Evolutionary conservation across 805 yeast species (phyloP), one percentile per base, ranked within the genome.

Genomic region (Kurtzmaniella cleridarum): DNA sequence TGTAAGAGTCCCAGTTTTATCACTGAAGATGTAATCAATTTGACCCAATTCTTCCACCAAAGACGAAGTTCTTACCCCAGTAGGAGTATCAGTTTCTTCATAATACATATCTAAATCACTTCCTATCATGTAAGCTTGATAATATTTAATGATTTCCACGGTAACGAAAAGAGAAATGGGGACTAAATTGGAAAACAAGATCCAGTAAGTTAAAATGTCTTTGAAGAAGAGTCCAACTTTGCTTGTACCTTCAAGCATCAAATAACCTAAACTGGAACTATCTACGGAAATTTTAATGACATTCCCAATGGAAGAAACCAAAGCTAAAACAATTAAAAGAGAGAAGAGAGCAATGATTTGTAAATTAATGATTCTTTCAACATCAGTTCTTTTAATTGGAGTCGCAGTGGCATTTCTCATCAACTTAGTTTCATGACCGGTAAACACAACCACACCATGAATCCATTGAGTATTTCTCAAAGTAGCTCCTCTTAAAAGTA

Each of bases 371-470:
- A 90, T 84, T 59, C 95, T 78, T 67, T 93, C 99, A 11, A 95
- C 97, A 18, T 95, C 95, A 0, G 99, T 93, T 53, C 95, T 76
- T 59, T 93, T 93, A 53, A 93, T 95, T 9, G 99, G 99, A 2
- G 99, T 82, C 1, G 98, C 97, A 2, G 98, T 90, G 14, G 99
- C 98, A 65, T 93, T 93, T 57, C 98, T 79, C 98, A 93, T 91
- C 48, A 93, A 71, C 55, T 93, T 93, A 0, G 99, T 93, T 64
- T 93, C 98, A 59, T 95, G 99, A 15, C 99, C 99, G 0, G 99
- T 93, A 59, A 91, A 93, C 1, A 93, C 78, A 2, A 87, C 97
- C 37, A 88, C 72, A 16, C 98, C 99, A 51, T 86, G 86, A 32
- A 93, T 79, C 97, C 96, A 93, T 32, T 81, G 85, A 0, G 99